Evolutionary conservation across 1,284 basidiomycete species (phyloP).

Genomic region (Trichosporon sp.): DNA sequence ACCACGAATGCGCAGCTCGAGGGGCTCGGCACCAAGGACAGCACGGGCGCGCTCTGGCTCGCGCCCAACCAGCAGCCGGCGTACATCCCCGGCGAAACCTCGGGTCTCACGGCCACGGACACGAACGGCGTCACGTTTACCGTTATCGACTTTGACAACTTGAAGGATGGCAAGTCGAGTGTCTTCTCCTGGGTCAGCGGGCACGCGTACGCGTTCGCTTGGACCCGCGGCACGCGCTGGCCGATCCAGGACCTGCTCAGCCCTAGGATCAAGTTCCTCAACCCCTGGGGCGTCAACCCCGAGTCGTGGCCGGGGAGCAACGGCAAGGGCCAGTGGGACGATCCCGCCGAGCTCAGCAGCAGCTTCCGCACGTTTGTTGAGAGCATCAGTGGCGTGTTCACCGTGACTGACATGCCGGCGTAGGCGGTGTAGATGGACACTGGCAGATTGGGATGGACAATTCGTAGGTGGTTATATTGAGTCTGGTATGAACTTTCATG

Average conservation of each 20-base stretch:
- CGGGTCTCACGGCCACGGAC: constrained; percentile 24
- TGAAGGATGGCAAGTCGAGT: constrained; percentile 24
- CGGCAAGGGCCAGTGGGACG: constrained; percentile 19
- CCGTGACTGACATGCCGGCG: constrained; percentile 28
- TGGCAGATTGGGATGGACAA: constrained; percentile 10
- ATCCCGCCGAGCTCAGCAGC: constrained; percentile 23
- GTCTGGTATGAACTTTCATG: not conserved
- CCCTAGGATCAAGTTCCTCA: constrained; percentile 24
- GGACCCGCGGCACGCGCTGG: constrained; percentile 18
- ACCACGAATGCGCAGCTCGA: constrained; percentile 28
- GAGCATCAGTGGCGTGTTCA: constrained; percentile 28
- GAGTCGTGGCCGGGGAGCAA: constrained; percentile 23
- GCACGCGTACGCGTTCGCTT: constrained; percentile 33
- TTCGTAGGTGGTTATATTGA: constrained; percentile 15
- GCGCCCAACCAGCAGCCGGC: constrained; percentile 24
- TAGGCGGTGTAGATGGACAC: constrained; percentile 5
- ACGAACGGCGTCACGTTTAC: constrained; percentile 27
- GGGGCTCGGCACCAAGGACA: constrained; percentile 26
- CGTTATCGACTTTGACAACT: constrained; percentile 34
- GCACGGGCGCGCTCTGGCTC: constrained; percentile 26
- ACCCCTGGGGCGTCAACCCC: constrained; percentile 36
- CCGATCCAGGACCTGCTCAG: constrained; percentile 18
- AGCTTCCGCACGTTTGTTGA: constrained; percentile 29
- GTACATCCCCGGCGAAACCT: constrained; percentile 22
- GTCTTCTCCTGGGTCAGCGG: constrained; percentile 28